Percentiles rank a stretch among this genome's conserved stretches.
Evolutionary conservation across 129 eudicot genomes (phyloP).

Genomic region (Tagetes erecta): DNA sequence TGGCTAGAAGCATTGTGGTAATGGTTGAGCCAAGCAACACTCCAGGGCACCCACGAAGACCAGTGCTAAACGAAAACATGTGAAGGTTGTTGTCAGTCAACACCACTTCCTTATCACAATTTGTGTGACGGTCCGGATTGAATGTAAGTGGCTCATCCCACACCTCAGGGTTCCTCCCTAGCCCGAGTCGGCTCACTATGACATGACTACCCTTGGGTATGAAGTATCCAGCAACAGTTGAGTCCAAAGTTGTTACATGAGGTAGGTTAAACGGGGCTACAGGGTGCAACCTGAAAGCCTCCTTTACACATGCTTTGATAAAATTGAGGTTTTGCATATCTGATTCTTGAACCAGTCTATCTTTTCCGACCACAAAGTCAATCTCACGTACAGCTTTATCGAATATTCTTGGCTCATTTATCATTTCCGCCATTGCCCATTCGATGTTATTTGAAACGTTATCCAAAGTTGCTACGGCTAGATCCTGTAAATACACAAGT

Average conservation of each 20-base stretch:
- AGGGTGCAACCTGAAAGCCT: constrained; percentile 9
- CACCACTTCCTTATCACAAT: background rate
- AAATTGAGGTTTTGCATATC: background rate
- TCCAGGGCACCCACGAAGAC: background rate
- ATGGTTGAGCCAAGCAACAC: constrained; percentile 1
- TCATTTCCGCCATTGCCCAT: constrained; percentile 4
- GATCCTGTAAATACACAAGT: background rate
- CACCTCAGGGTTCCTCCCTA: constrained; percentile 3
- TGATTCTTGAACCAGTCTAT: background rate
- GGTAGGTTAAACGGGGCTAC: background rate
- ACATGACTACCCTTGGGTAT: constrained; percentile 9
- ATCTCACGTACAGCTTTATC: background rate
- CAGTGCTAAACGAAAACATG: background rate
- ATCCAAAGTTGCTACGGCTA: background rate
- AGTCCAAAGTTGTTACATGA: background rate
- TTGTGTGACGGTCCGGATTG: constrained; percentile 9
- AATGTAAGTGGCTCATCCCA: background rate
- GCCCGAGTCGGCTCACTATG: background rate
- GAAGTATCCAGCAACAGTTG: background rate
- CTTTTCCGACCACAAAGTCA: background rate
- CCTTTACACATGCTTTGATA: background rate
- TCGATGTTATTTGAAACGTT: constrained; percentile 1
- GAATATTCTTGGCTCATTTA: background rate
- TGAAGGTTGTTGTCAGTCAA: background rate
- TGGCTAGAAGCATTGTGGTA: constrained; percentile 5